Evolutionary conservation across 2,329 filamentous ascomycete genomes (phyloP).

Genomic region (Xylaria polymorpha): DNA sequence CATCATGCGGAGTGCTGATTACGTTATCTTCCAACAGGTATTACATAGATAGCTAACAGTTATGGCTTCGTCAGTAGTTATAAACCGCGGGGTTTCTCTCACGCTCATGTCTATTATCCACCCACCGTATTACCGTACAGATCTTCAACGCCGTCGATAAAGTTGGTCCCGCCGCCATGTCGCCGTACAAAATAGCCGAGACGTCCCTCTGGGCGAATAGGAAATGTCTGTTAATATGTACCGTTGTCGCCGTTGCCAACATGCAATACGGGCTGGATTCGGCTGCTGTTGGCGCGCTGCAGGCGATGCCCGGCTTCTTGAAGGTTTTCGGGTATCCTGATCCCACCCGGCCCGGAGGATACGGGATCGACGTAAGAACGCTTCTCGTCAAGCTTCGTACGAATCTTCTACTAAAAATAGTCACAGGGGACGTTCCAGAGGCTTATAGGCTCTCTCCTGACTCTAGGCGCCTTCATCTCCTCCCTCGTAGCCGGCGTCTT

Average conservation of each 20-base stretch:
- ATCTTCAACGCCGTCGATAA: not conserved
- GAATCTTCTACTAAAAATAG: conserved; percentile 43
- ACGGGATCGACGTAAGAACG: conserved; percentile 55
- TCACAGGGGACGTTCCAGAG: conserved; percentile 61
- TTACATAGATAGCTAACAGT: not conserved
- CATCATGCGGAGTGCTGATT: conserved; percentile 23
- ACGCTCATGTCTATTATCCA: not conserved
- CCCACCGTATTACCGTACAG: not conserved
- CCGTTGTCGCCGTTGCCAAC: conserved; percentile 59
- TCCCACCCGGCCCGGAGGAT: conserved; percentile 51
- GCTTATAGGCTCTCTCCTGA: conserved; percentile 64
- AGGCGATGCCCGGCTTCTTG: conserved; percentile 64
- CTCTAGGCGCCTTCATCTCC: conserved; percentile 62
- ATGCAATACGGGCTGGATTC: conserved; percentile 66
- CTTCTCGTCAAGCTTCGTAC: not conserved
- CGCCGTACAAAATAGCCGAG: conserved; percentile 45
- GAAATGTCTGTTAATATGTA: conserved; percentile 61
- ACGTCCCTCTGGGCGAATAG: conserved; percentile 54
- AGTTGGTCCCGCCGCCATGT: conserved; percentile 36
- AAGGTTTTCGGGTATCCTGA: conserved; percentile 62
- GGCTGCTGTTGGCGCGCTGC: conserved; percentile 57
- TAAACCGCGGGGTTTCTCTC: not conserved
- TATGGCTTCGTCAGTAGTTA: not conserved
- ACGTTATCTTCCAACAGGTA: not conserved
- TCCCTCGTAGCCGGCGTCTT: conserved; percentile 61